These are phyloP conservation scores for Euphorbia celastroides DNA, from an alignment of 441 rosid genomes.

Conservation along the genomic window DNA sequence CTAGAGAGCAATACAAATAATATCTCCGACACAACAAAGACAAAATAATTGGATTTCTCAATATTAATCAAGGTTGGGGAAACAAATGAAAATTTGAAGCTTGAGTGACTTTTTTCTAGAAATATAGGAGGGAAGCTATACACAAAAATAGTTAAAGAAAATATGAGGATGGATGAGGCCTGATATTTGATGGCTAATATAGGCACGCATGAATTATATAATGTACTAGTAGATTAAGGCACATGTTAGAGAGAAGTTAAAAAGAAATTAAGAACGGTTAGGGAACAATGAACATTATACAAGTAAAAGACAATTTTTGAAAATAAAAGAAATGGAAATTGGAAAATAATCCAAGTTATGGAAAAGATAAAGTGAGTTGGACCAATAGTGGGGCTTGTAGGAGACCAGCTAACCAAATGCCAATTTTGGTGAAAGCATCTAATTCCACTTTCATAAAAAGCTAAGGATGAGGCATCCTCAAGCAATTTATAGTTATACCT, in stretches of 20 bases:
- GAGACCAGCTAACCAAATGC: background rate
- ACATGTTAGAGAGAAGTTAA: background rate
- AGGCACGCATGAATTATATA: background rate
- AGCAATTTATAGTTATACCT: background rate
- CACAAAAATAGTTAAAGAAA: background rate
- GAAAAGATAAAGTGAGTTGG: slow-evolving; percentile 1
- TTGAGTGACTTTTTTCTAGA: background rate
- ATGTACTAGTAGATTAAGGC: background rate
- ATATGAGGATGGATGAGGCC: background rate
- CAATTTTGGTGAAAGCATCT: background rate
- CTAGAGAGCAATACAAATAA: too few species aligned
- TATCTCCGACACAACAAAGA: too few species aligned
- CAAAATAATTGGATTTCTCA: too few species aligned
- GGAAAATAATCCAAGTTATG: background rate
- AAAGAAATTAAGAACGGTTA: background rate
- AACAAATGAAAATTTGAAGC: too few species aligned
- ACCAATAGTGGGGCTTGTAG: background rate
- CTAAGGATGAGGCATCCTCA: background rate
- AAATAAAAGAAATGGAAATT: background rate
- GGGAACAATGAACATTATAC: too few species aligned
- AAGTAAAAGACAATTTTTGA: background rate
- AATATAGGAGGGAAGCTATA: background rate
- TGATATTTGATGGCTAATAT: background rate
- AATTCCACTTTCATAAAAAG: background rate
- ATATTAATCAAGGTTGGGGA: background rate